These are phyloP conservation scores for Sutorius australiensis DNA, from an alignment of 768 basidiomycete species.

Conservation along the genomic window DNA sequence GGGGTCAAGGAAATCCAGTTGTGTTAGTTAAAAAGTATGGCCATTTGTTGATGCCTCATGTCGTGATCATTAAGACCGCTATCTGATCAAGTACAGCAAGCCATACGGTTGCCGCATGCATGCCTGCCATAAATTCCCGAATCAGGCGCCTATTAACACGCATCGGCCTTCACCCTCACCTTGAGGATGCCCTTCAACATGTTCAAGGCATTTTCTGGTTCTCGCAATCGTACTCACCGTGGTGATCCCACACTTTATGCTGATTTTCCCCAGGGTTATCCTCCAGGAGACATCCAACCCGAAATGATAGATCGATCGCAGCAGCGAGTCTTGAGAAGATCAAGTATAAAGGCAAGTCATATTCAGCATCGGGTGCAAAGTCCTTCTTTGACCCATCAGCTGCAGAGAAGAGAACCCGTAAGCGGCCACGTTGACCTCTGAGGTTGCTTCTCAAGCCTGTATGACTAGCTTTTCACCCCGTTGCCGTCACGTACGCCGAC, in stretches of 20 bases:
- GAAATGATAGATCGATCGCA: constrained; percentile 21
- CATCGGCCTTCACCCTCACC: constrained; percentile 15
- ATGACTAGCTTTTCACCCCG: constrained; percentile 29
- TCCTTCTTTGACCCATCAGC: constrained; percentile 11
- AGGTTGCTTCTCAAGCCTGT: constrained; percentile 7
- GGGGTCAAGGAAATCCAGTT: neutral
- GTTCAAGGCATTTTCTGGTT: constrained; percentile 35
- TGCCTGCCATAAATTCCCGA: constrained; percentile 27
- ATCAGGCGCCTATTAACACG: neutral
- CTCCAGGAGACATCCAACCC: constrained; percentile 25
- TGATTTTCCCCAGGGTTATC: constrained; percentile 30
- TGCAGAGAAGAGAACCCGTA: constrained; percentile 32
- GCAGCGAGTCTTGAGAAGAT: constrained; percentile 23
- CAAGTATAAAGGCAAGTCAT: constrained; percentile 25
- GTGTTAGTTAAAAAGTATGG: neutral
- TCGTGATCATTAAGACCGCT: constrained; percentile 2
- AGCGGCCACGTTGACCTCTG: constrained; percentile 8
- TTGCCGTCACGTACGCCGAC: constrained; percentile 32
- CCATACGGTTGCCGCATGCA: constrained; percentile 32
- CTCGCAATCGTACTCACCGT: constrained; percentile 30
- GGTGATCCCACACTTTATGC: constrained; percentile 23
- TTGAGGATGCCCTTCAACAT: constrained; percentile 36
- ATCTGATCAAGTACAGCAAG: constrained; percentile 27
- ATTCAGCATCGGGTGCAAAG: neutral
- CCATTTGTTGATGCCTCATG: constrained; percentile 3